These are phyloP conservation scores for Candida maris DNA, from an alignment of 805 yeast genomes.

Conservation along the genomic window DNA sequence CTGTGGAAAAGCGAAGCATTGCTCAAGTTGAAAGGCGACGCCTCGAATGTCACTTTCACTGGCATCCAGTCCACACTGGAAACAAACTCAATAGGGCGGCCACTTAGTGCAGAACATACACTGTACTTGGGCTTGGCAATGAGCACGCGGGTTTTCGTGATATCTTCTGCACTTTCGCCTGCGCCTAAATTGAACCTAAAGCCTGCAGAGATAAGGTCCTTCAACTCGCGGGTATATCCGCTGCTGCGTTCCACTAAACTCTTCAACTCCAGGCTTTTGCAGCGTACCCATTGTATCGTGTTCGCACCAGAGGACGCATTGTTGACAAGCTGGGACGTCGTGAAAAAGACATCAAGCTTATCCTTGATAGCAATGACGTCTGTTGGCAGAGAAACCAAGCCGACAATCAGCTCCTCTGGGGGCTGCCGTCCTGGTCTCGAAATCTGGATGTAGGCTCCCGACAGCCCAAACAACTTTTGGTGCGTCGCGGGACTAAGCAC, in stretches of 20 bases:
- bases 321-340: constrained; percentile 13
- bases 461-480: constrained; percentile 15
- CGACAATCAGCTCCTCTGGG: constrained; percentile 12
- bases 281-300: constrained; percentile 19
- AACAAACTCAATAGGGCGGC: constrained; percentile 2
- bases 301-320: constrained; percentile 9
- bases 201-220: constrained; percentile 9
- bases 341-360: constrained; percentile 14
- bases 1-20: constrained; percentile 22
- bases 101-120: constrained; percentile 1
- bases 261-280: constrained; percentile 11
- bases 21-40: constrained; percentile 23
- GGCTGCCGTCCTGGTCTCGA: neutral
- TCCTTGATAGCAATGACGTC: constrained; percentile 5
- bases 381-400: constrained; percentile 11
- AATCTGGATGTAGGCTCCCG: constrained; percentile 15
- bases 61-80: neutral
- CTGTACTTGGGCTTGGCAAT: constrained; percentile 13
- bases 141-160: constrained; percentile 22
- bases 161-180: constrained; percentile 16
- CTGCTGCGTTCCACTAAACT: neutral
- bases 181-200: constrained; percentile 32
- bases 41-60: neutral
- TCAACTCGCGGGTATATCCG: constrained; percentile 3
- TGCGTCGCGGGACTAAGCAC: constrained; percentile 10